Evolutionary conservation across 352 stramenopile species (phyloP).

Genomic region (Ophiocytium majus): DNA sequence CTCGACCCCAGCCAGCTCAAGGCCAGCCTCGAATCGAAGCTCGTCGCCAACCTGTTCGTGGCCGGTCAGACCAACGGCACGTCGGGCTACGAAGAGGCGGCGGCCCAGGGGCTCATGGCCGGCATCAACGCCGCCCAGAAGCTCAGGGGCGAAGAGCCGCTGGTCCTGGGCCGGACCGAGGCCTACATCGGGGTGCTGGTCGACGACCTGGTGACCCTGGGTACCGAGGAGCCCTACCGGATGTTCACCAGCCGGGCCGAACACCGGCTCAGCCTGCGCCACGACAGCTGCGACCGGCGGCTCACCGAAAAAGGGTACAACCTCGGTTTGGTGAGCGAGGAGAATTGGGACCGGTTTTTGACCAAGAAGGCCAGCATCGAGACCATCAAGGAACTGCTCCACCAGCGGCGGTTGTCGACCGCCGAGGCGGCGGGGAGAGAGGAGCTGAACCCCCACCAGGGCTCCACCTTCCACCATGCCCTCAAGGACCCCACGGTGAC

Average conservation of each 20-base stretch:
- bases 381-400: background rate
- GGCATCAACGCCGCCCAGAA: conserved; percentile 74
- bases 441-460: background rate
- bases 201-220: conserved; percentile 76
- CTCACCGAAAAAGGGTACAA: conserved; percentile 60
- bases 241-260: conserved; percentile 84
- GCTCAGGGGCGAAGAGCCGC: conserved; percentile 60
- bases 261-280: conserved; percentile 73
- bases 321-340: background rate
- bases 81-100: conserved; percentile 83
- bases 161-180: conserved; percentile 73
- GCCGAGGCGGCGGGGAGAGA: background rate
- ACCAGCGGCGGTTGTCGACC: background rate
- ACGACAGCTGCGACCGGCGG: conserved; percentile 76
- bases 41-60: conserved; percentile 63
- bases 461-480: background rate
- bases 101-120: conserved; percentile 76
- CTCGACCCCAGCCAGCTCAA: conserved; percentile 61
- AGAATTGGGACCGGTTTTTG: background rate
- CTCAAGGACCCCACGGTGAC: background rate
- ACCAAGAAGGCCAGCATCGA: background rate
- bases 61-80: conserved; percentile 84
- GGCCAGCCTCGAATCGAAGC: conserved; percentile 19
- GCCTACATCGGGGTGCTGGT: conserved; percentile 81
- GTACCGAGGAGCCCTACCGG: conserved; percentile 78